Evolutionary conservation across 176 grass and related monocot genomes (phyloP), one percentile per base, ranked within the genome.

Genomic region (Ampelocalamus luodianensis): DNA sequence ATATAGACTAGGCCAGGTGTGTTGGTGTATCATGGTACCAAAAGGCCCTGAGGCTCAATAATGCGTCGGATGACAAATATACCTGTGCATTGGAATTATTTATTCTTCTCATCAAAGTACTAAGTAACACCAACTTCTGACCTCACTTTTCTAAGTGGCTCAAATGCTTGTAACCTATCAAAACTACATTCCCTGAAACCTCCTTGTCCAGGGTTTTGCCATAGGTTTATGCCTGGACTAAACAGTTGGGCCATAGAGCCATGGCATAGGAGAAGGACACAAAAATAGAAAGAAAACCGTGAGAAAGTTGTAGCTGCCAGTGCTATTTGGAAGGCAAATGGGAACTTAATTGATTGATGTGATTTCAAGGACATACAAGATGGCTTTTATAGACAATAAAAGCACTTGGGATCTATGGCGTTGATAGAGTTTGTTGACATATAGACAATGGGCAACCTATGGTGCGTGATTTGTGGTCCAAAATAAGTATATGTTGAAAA

Each of bases 41-140:
- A 64, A 71, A 90, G 72, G n/a, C 85, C 85, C 50, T 73, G 64
- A 6, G 89, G 74, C 6, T 84, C 53, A 39, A 90, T 84, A n/a
- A 71, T 64, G 5, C 48, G 66, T 0, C 85, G 67, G 6, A 66
- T 82, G 12, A 50, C 89, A 27, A 36, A 50, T 67, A 87, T 13
- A 22, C 79, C 84, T 12, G 65, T 66, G 10, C 84, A 87, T 13
- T 48, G 65, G 29, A 91, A 61, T 17, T 87, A 59, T 49, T 91
- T 85, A 36, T 79, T 84, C 32, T 73, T 40, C 46, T 83, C 65
- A 7, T 91, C 79, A 42, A 86, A 90, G 84, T 83, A 90, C 63
- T 90, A 74, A 0, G 62, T 83, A 65, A 79, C 42, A 0, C 85
- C 85, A 4, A 66, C 79, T 71, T 91, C 74, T 34, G 65, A 66